Percentiles rank a stretch among this genome's conserved stretches.
phyloP scores from a whole-genome alignment of 1,284 basidiomycete genomes.

The Porphyrellus sp. region DNA sequence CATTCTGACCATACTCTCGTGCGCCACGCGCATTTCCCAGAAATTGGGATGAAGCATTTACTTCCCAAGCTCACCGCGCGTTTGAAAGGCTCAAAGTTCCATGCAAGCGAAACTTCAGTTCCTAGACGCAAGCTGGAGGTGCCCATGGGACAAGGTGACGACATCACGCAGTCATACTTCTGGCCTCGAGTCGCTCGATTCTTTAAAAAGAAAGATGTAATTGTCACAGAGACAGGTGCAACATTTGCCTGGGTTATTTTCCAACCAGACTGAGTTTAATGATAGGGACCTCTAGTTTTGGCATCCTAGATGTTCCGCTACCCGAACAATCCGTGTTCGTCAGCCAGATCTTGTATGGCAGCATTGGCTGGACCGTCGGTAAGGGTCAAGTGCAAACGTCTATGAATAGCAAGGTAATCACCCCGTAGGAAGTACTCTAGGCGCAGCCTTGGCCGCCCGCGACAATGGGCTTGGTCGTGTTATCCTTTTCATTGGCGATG shows the following conservation, averaged over 20 bases:
- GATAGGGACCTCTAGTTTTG: constrained; percentile 59
- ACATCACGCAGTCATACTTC: constrained; percentile 76
- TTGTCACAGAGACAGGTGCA: constrained; percentile 79
- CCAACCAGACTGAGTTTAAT: constrained; percentile 24
- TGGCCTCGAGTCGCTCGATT: constrained; percentile 85
- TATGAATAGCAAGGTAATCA: constrained; percentile 17
- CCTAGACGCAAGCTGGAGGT: constrained; percentile 46
- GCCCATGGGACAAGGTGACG: constrained; percentile 47
- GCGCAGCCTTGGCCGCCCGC: constrained; percentile 74
- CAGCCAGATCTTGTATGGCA: constrained; percentile 82
- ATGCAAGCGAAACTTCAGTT: constrained; percentile 45
- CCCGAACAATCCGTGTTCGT: constrained; percentile 66
- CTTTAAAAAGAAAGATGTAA: constrained; percentile 74
- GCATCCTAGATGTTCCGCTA: constrained; percentile 72
- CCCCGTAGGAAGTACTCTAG: constrained; percentile 54
- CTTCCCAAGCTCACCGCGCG: constrained; percentile 65
- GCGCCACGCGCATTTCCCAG: constrained; percentile 58
- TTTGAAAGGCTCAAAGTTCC: constrained; percentile 42
- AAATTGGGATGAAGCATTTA: constrained; percentile 70
- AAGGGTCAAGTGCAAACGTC: constrained; percentile 25
- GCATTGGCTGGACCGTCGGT: constrained; percentile 86
- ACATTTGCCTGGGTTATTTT: not conserved
- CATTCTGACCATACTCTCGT: constrained; percentile 81
- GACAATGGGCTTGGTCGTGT: constrained; percentile 65
- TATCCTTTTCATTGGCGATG: constrained; percentile 87